These are phyloP conservation scores for Neostapfia colusana DNA, from an alignment of 176 grass and related monocot genomes.

Conservation along the genomic window DNA sequence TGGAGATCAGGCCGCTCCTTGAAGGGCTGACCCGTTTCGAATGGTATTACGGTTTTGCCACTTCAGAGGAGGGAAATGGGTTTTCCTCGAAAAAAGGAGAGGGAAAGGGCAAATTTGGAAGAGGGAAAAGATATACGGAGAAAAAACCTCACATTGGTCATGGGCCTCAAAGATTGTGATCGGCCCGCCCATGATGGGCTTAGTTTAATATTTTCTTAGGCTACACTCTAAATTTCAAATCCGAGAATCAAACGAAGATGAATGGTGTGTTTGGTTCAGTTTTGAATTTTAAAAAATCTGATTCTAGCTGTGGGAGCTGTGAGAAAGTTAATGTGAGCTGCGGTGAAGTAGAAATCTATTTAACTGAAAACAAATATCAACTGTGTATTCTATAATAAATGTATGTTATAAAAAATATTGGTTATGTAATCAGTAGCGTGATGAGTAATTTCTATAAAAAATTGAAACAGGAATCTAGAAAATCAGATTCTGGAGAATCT, in stretches of 20 bases:
- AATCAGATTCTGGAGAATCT: too few species aligned
- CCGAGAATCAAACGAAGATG: background rate
- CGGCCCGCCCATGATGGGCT: background rate
- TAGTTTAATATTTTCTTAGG: too few species aligned
- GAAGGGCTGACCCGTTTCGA: background rate
- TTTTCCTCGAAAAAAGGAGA: background rate
- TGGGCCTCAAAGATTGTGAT: background rate
- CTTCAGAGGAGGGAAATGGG: background rate
- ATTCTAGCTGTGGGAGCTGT: too few species aligned
- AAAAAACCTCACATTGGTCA: background rate
- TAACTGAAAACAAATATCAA: too few species aligned
- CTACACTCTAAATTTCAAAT: background rate
- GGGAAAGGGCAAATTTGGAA: background rate
- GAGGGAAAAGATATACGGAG: background rate
- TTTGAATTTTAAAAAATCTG: too few species aligned
- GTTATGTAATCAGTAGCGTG: too few species aligned
- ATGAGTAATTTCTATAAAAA: too few species aligned
- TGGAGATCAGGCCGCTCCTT: background rate
- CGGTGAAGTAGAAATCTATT: too few species aligned
- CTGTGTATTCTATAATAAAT: too few species aligned
- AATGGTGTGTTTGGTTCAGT: background rate
- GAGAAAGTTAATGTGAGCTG: too few species aligned
- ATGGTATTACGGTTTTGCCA: background rate
- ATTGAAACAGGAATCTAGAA: too few species aligned
- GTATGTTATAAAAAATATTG: too few species aligned